phyloP scores from a whole-genome alignment of 2,329 filamentous ascomycete species.

The Alternaria gansuensis region DNA sequence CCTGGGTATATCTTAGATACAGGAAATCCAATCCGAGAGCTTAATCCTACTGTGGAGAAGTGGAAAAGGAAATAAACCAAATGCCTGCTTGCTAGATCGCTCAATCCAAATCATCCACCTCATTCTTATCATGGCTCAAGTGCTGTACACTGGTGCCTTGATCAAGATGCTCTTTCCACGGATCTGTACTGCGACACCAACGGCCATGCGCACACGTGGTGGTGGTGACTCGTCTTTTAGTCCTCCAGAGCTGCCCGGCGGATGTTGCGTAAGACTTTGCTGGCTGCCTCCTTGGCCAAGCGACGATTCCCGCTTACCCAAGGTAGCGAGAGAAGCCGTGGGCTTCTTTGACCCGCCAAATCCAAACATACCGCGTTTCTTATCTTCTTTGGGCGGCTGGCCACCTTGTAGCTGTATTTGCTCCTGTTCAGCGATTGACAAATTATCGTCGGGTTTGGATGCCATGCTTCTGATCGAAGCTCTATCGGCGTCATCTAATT shows the following conservation, averaged over 20 bases:
- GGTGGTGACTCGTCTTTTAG: constrained; percentile 53
- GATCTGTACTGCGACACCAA: constrained; percentile 59
- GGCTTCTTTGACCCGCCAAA: constrained; percentile 54
- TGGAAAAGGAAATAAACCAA: constrained; percentile 20
- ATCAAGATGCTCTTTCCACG: constrained; percentile 60
- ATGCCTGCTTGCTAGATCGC: constrained; percentile 28
- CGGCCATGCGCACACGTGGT: constrained; percentile 59
- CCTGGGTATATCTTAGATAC: constrained; percentile 32
- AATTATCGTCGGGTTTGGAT: constrained; percentile 43
- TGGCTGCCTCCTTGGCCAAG: constrained; percentile 51
- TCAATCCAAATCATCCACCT: constrained; percentile 24
- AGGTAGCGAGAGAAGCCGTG: constrained; percentile 37
- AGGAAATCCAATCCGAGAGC: constrained; percentile 19
- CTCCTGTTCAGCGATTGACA: constrained; percentile 44
- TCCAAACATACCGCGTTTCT: constrained; percentile 56
- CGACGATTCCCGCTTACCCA: constrained; percentile 54
- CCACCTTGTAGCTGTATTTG: constrained; percentile 45
- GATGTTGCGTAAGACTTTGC: constrained; percentile 46
- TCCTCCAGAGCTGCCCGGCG: constrained; percentile 54
- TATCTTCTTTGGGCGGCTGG: constrained; percentile 44
- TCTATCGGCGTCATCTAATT: constrained; percentile 55
- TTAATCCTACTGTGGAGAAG: constrained; percentile 20
- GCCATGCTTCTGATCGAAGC: constrained; percentile 49
- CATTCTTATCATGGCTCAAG: constrained; percentile 27
- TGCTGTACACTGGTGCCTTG: constrained; percentile 60